phyloP scores from a whole-genome alignment of 2,329 filamentous ascomycete species.

The Exophiala spinifera region DNA sequence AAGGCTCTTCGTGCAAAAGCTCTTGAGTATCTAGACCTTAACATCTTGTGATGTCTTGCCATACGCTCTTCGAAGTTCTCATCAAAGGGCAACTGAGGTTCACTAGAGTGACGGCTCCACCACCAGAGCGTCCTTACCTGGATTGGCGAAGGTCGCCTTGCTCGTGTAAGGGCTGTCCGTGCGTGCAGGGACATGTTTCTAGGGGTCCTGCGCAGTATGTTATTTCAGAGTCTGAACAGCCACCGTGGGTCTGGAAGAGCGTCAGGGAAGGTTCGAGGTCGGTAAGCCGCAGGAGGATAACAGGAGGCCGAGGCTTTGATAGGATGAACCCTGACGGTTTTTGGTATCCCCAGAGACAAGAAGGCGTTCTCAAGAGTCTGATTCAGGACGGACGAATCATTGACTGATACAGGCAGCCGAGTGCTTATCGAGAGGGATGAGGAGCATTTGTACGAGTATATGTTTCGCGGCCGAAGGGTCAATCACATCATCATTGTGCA shows the following conservation, averaged over 20 bases:
- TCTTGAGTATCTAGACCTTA: constrained; percentile 29
- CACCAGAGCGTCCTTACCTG: constrained; percentile 28
- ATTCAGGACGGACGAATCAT: not conserved
- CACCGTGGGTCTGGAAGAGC: not conserved
- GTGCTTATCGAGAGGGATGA: too few species aligned
- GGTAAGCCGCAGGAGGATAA: not conserved
- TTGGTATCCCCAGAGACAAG: not conserved
- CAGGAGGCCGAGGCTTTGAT: not conserved
- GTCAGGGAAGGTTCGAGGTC: not conserved
- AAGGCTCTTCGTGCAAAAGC: constrained; percentile 20
- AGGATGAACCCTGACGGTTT: not conserved
- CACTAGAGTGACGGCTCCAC: constrained; percentile 22
- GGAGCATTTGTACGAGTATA: too few species aligned
- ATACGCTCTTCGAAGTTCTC: constrained; percentile 24
- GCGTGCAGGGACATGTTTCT: constrained; percentile 3
- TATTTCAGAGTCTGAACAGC: not conserved
- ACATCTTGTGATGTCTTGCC: constrained; percentile 24
- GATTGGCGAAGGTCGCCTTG: constrained; percentile 1
- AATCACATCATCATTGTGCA: too few species aligned
- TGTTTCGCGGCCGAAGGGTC: too few species aligned
- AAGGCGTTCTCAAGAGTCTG: not conserved
- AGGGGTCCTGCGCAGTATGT: not conserved
- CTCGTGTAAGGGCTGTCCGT: constrained; percentile 8
- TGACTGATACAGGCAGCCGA: not conserved
- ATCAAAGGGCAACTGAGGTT: constrained; percentile 11